Conservation (phyloP, 2,329 filamentous ascomycete genomes). For the Emericellopsis atlantica region DNA sequence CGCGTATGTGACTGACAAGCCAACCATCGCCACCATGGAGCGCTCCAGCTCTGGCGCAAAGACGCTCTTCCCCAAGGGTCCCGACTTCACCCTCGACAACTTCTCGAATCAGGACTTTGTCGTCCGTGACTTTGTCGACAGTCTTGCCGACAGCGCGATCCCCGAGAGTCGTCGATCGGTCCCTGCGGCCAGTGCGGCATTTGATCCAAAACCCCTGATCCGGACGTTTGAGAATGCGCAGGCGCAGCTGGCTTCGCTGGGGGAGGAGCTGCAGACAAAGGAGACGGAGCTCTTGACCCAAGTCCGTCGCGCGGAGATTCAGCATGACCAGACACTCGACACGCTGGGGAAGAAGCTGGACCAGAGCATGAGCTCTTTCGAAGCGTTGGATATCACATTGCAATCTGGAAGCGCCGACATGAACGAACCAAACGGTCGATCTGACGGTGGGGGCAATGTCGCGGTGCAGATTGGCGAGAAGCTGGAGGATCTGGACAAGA, state of each 20-base stretch:
- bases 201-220: constrained; percentile 95
- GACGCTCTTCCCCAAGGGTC: constrained; percentile 64
- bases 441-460: constrained; percentile 63
- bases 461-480: constrained; percentile 91
- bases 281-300: constrained; percentile 87
- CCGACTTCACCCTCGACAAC: constrained; percentile 78
- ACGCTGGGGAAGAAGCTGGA: constrained; percentile 82
- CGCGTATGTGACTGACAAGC: constrained; percentile 7
- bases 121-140: constrained; percentile 90
- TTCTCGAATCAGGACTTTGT: constrained; percentile 90
- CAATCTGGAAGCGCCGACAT: constrained; percentile 41
- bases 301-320: constrained; percentile 79
- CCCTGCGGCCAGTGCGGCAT: constrained; percentile 40
- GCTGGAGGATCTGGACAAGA: constrained; percentile 87
- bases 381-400: constrained; percentile 73
- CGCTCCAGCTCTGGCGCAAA: constrained; percentile 37
- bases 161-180: constrained; percentile 71
- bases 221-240: constrained; percentile 77
- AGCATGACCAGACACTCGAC: constrained; percentile 85
- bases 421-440: constrained; percentile 17
- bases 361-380: constrained; percentile 83
- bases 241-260: constrained; percentile 55
- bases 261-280: constrained; percentile 74
- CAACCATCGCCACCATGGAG: constrained; percentile 21
- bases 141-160: constrained; percentile 73